phyloP scores from a whole-genome alignment of 129 eudicot genomes.

The Flaveria sonorensis region DNA sequence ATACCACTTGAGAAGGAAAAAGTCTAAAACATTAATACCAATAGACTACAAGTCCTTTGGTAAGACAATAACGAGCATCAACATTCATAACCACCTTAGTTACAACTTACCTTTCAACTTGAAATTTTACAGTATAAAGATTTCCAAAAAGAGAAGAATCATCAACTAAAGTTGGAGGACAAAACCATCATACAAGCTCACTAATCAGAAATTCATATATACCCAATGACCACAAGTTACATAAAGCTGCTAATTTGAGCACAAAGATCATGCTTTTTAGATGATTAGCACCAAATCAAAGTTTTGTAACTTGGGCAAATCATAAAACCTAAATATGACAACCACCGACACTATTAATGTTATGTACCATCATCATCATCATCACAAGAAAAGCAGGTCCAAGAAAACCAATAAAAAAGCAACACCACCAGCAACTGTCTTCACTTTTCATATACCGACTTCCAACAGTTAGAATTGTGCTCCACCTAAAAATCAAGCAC shows the following conservation, averaged over 20 bases:
- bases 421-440: conserved; percentile 24
- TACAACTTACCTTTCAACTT: too few relatives aligned
- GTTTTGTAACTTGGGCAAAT: conserved; percentile 14
- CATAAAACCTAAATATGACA: conserved; percentile 10
- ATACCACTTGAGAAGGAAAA: too few relatives aligned
- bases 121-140: too few relatives aligned
- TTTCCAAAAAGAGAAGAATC: too few relatives aligned
- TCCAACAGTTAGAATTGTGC: conserved; percentile 48
- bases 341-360: conserved; percentile 23
- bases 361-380: conserved; percentile 25
- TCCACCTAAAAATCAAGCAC: conserved; percentile 50
- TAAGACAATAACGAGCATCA: too few relatives aligned
- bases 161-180: not conserved
- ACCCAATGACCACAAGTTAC: conserved; percentile 33
- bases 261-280: conserved; percentile 31
- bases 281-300: conserved; percentile 31
- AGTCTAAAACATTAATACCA: too few relatives aligned
- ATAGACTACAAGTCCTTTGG: too few relatives aligned
- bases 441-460: conserved; percentile 39
- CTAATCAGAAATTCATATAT: conserved; percentile 33
- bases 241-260: conserved; percentile 22
- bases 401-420: conserved; percentile 14
- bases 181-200: not conserved
- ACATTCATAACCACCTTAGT: too few relatives aligned
- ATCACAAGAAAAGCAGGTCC: conserved; percentile 10